Evolutionary conservation across 2,329 filamentous ascomycete species (phyloP).

Genomic region (Rhytidhysteron rufulum): DNA sequence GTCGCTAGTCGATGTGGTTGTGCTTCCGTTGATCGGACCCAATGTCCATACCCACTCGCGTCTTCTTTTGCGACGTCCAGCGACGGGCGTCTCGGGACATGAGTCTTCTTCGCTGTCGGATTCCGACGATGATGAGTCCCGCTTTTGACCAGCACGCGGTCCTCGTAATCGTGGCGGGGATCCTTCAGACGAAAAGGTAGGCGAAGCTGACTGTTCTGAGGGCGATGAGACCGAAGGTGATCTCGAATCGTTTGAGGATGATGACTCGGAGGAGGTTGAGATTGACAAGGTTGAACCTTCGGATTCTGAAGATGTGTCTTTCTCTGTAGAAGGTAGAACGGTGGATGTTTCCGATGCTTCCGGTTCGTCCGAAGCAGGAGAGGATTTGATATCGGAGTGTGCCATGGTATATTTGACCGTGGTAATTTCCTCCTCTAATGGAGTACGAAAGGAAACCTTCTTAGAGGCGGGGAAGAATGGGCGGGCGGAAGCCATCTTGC

Average conservation of each 20-base stretch:
- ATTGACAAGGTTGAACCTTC: slow-evolving; percentile 1
- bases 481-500: slow-evolving; percentile 39
- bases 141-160: slow-evolving; percentile 38
- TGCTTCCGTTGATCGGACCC: too few species aligned
- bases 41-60: slow-evolving; percentile 58
- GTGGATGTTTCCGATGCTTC: slow-evolving; percentile 17
- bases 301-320: not conserved
- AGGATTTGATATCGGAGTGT: slow-evolving; percentile 52
- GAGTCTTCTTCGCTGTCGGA: slow-evolving; percentile 46
- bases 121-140: slow-evolving; percentile 42
- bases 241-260: slow-evolving; percentile 7
- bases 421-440: slow-evolving; percentile 57
- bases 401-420: slow-evolving; percentile 53
- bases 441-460: slow-evolving; percentile 53
- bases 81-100: slow-evolving; percentile 51
- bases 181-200: slow-evolving; percentile 18
- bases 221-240: slow-evolving; percentile 13
- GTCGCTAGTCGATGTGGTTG: slow-evolving; percentile 1
- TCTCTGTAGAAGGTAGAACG: not conserved
- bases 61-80: slow-evolving; percentile 50
- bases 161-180: slow-evolving; percentile 19
- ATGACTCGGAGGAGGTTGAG: slow-evolving; percentile 9
- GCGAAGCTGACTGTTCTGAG: slow-evolving; percentile 11
- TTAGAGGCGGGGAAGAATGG: slow-evolving; percentile 54
- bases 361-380: slow-evolving; percentile 31